Evolutionary conservation across 495 filamentous ascomycete genomes (phyloP).

Genomic region (Elaphomyces granulatus): DNA sequence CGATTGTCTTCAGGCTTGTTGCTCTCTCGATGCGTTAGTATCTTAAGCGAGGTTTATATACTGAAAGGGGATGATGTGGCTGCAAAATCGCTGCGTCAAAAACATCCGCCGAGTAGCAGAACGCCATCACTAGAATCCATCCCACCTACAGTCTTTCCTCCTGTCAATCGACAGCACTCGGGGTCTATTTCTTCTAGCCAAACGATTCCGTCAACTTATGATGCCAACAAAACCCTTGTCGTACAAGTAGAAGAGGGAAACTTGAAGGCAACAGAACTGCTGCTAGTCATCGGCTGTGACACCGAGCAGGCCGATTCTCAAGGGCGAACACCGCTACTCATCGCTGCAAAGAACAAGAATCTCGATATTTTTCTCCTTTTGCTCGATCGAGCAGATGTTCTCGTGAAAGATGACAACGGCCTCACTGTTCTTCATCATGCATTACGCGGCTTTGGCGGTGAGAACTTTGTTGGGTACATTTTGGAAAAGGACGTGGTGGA

Average conservation of each 20-base stretch:
- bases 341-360: conserved; percentile 2
- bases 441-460: neutral
- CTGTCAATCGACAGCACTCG: too few relatives aligned
- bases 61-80: neutral
- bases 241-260: neutral
- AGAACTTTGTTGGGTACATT: neutral
- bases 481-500: neutral
- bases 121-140: neutral
- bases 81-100: neutral
- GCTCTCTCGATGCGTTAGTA: neutral
- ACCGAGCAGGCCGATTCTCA: conserved; percentile 1
- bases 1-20: neutral
- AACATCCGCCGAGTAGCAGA: too few relatives aligned
- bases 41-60: neutral
- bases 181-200: neutral
- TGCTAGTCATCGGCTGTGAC: neutral
- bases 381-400: conserved; percentile 1
- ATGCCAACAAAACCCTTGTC: neutral
- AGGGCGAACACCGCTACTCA: conserved; percentile 3
- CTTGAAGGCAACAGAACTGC: neutral
- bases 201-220: neutral
- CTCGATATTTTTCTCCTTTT: neutral
- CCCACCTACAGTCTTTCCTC: neutral
- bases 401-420: conserved; percentile 3
- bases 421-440: conserved; percentile 5